Evolutionary conservation across 805 yeast species (phyloP), one percentile per base, ranked within the genome.

Genomic region (Komagataella mondaviorum): DNA sequence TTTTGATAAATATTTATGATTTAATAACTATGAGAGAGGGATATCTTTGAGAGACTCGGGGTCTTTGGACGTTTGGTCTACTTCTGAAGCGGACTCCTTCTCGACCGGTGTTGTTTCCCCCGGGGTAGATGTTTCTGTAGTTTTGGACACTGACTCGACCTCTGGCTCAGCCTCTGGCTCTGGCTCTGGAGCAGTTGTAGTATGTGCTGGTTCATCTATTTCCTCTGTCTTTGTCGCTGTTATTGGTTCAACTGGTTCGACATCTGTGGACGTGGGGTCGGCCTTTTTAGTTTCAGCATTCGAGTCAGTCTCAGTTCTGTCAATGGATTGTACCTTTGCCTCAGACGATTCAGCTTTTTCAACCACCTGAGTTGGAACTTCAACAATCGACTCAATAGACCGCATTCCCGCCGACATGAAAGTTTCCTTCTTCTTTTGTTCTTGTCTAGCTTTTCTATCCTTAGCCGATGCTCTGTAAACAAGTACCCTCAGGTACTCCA

Each of bases 401-500:
- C n/a, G 14, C 23, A 45, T 36, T 10, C 18, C 23, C 12, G 50
- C 8, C 10, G 22, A 18, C 46, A 10, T 8, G 6, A 44, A n/a
- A 17, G 12, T 44, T 23, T 59, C 54, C 44, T 56, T 52, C 36
- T 47, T 22, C 43, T 57, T 56, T 44, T 58, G 53, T 18, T 54
- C 51, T 24, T 22, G 17, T 18, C 51, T 50, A 47, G 45, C 49
- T 30, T 52, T 55, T 4, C 51, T 49, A 45, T 53, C 39, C 46
- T 10, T 30, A 2, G 64, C 61, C 48, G 59, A 77, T 53, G 90
- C 86, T 60, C 83, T 77, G 53, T 71, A 76, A n/a, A 81, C 81
- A 54, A 88, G 72, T 46, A 83, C 85, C 54, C 91, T 91, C 51
- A 67, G 66, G 54, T 83, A 88, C 49, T 83, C 83, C 6, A 83